A percentile compares a stretch with the other conserved stretches of the same genome.
Conservation (phyloP, 2,329 filamentous ascomycete genomes). For the Taxawa tesnikishii region DNA sequence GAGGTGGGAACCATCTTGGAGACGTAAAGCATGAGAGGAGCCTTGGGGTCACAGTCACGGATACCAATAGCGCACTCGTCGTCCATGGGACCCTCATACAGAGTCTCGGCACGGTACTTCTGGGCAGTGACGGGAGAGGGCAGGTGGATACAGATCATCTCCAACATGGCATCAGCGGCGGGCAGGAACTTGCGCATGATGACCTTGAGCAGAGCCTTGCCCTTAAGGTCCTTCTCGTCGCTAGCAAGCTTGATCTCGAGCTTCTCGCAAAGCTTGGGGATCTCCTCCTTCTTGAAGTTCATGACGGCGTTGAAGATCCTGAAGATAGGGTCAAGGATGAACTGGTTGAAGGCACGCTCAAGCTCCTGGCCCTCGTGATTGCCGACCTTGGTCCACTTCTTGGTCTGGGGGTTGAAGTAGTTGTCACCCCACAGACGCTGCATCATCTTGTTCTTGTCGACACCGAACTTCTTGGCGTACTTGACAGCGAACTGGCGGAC, state of each 20-base stretch:
- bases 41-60: slow-evolving; percentile 96
- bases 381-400: slow-evolving; percentile 95
- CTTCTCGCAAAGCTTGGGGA: slow-evolving; percentile 73
- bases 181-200: slow-evolving; percentile 99
- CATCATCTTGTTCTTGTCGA: slow-evolving; percentile 99
- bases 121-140: slow-evolving; percentile 93
- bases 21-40: slow-evolving; percentile 98
- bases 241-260: slow-evolving; percentile 79
- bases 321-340: slow-evolving; percentile 99
- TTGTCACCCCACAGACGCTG: slow-evolving; percentile 99
- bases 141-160: slow-evolving; percentile 99
- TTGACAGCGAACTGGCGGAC: slow-evolving; percentile 90
- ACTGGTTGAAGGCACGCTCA: slow-evolving; percentile 99
- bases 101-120: slow-evolving; percentile 94
- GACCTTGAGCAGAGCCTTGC: slow-evolving; percentile 95
- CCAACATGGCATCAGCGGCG: slow-evolving; percentile 91
- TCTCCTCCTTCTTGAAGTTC: slow-evolving; percentile 98
- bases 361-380: slow-evolving; percentile 76
- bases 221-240: slow-evolving; percentile 88
- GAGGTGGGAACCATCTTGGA: slow-evolving; percentile 99
- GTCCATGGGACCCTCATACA: slow-evolving; percentile 94
- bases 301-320: slow-evolving; percentile 93
- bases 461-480: slow-evolving; percentile 99
- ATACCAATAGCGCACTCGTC: slow-evolving; percentile 92
- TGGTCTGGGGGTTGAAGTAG: slow-evolving; percentile 99